Evolutionary conservation across 768 basidiomycete genomes (phyloP), one percentile per base, ranked within the genome.

Genomic region (Pleurotus salmoneostramineus): DNA sequence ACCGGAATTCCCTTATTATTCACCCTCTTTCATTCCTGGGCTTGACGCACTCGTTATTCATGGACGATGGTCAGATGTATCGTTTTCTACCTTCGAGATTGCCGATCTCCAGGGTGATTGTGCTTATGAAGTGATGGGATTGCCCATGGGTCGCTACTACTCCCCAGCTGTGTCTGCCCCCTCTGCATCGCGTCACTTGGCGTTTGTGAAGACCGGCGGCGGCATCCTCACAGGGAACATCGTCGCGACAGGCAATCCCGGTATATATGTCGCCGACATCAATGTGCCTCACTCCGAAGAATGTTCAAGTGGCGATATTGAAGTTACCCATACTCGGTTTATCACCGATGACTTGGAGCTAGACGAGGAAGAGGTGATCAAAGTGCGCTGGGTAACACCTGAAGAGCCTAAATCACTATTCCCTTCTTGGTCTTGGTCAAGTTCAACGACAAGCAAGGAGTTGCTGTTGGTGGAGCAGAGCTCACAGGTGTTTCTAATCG

Each of bases 111-210:
- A 64, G 5, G 71, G 75, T 1, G 76, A 72, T 3, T 64, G 65
- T 6, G 77, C 76, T 0, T 76, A 79, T 64, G 79, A 83, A 54
- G 58, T 90, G 37, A 69, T 68, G 5, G 85, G 83, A 21, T 69
- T 88, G 27, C 85, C 89, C 0, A 64, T 83, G 33, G 88, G 88
- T 0, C 78, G 88, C 37, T 89, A 88, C 68, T 78, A 82, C 64
- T 81, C 81, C 7, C 84, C 88, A 2, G 65, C 81, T 0, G 63
- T 89, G 8, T 86, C 80, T 55, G 73, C 75, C 54, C 77, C 78
- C 60, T 43, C 65, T 2, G 79, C 79, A 1, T 56, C 58, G 0
- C 12, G 17, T 14, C 64, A 67, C 7, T 75, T 88, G 46, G 88
- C 85, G 1, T 87, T 89, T 62, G 66, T 89, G 57, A 88, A 87